Evolutionary conservation across 768 basidiomycete genomes (phyloP), one percentile per base, ranked within the genome.

Genomic region (Daedaleopsis sinensis): DNA sequence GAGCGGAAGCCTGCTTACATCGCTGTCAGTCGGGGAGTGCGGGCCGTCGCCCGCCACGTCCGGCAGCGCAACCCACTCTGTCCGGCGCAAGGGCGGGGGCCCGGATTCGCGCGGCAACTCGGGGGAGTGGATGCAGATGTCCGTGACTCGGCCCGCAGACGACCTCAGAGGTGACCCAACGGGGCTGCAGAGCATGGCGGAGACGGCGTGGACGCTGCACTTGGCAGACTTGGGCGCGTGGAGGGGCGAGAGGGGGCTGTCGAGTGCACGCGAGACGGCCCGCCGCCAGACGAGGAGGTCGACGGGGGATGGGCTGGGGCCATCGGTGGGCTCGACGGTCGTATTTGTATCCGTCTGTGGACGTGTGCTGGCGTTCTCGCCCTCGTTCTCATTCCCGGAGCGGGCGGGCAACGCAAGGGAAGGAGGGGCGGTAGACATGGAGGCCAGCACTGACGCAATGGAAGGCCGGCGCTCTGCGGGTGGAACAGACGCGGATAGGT

Each of bases 1-100:
- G 21, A 49, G 13, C 23, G 47, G 47, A 12, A 9, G 13, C 21
- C 47, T 24, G 47, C 47, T 49, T 15, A 43, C 18, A 19, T n/a
- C 46, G 11, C 50, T 23, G 37, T 35, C 47, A 32, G 27, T 32
- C 1, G 62, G 49, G 7, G 62, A 59, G 12, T 37, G 37, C 9
- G 19, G 42, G 21, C 47, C 62, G 5, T 51, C 51, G 50, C 59
- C 51, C 9, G 54, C 27, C 35, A 63, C 19, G 13, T 57, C 62
- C 2, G 65, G 65, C 5, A 67, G 55, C 13, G 62, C 51, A 18
- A 67, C 56, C 52, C 47, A 52, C 21, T 55, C 52, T 10, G 57
- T 52, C 11, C 65, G 62, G 37, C 49, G 62, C 24, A 61, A 47
- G 12, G 57, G 62, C 32, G 62, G 65, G 1, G 65, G 62, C 1